These are phyloP conservation scores for Dothistroma pini DNA, from an alignment of 2,329 filamentous ascomycete genomes.

Conservation along the genomic window DNA sequence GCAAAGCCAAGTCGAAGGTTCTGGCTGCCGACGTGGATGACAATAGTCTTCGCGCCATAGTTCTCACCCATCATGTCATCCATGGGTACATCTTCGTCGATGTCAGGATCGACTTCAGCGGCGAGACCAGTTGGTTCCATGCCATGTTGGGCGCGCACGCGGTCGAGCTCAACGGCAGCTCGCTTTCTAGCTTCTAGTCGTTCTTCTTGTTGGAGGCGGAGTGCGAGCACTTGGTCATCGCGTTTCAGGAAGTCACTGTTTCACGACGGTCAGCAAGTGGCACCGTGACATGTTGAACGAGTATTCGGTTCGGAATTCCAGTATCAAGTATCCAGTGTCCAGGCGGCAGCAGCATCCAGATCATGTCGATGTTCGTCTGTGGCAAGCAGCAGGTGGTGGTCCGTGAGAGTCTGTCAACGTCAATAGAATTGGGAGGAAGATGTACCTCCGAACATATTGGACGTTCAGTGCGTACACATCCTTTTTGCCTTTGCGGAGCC, in stretches of 20 bases:
- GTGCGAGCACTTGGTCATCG: constrained; percentile 90
- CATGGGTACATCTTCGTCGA: constrained; percentile 53
- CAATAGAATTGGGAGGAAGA: background rate
- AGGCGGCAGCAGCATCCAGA: background rate
- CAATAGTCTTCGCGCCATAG: constrained; percentile 84
- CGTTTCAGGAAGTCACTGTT: constrained; percentile 92
- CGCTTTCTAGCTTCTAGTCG: constrained; percentile 78
- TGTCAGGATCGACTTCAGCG: constrained; percentile 37
- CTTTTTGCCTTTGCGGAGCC: constrained; percentile 34
- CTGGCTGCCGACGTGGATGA: constrained; percentile 93
- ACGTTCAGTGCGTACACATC: constrained; percentile 35
- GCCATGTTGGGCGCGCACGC: constrained; percentile 72
- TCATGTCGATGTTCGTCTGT: background rate
- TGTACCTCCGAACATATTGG: constrained; percentile 35
- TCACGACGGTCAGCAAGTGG: constrained; percentile 6
- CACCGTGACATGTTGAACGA: constrained; percentile 5
- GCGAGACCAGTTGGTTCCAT: constrained; percentile 38
- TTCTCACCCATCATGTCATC: constrained; percentile 55
- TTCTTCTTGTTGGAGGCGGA: constrained; percentile 84
- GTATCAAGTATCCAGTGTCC: background rate
- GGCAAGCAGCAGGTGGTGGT: background rate
- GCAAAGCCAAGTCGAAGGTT: constrained; percentile 91
- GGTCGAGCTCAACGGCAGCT: constrained; percentile 80
- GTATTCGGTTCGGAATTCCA: background rate
- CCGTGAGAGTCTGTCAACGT: background rate